Conservation (phyloP, 306 rosid genomes). For the Datisca glomerata region DNA sequence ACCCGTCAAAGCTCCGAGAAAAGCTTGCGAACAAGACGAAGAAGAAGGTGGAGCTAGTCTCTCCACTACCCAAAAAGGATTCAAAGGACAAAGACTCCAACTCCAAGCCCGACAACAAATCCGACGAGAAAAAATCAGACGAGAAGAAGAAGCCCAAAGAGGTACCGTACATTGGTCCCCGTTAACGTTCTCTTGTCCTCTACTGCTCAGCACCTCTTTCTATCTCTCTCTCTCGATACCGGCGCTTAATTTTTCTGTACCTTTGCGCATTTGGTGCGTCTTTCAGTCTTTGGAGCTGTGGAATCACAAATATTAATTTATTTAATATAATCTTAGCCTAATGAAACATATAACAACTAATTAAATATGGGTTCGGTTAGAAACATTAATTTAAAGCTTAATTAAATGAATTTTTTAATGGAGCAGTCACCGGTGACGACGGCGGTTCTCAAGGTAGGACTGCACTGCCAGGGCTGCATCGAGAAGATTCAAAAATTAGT, state of each 20-base stretch:
- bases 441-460: constrained; percentile 41
- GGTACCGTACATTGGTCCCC: constrained; percentile 21
- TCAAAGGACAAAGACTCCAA: constrained; percentile 27
- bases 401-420: no score
- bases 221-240: background rate
- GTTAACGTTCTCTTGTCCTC: constrained; percentile 18
- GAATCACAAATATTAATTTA: background rate
- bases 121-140: constrained; percentile 22
- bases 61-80: constrained; percentile 47
- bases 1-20: constrained; percentile 37
- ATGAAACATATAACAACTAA: no score
- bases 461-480: constrained; percentile 63
- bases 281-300: background rate
- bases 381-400: no score
- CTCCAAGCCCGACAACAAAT: constrained; percentile 13
- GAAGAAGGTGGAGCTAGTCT: constrained; percentile 50
- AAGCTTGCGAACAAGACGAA: constrained; percentile 27
- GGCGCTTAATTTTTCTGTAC: background rate
- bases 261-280: background rate
- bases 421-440: constrained; percentile 47
- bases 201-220: background rate
- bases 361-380: background rate
- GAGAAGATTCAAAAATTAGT: constrained; percentile 28
- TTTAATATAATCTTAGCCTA: no score
- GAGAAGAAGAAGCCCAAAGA: constrained; percentile 43